A percentile compares a stretch with the other conserved stretches of the same genome.
phyloP scores from a whole-genome alignment of 805 yeast genomes.

The Ogataea sp. region DNA sequence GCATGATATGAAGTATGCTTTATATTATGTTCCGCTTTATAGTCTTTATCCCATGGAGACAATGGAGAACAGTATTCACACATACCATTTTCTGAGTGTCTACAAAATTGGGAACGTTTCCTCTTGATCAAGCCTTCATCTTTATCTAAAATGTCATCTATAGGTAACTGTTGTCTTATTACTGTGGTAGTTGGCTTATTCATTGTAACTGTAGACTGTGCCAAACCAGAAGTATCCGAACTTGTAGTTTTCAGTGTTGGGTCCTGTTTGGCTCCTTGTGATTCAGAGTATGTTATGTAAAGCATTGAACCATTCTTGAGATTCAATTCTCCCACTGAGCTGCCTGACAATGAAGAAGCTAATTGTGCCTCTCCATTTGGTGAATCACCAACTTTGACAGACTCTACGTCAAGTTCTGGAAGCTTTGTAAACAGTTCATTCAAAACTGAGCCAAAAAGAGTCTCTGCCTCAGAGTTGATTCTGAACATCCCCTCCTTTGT shows the following conservation, averaged over 20 bases:
- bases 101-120: constrained; percentile 54
- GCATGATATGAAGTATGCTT: constrained; percentile 89
- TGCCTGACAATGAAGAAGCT: constrained; percentile 22
- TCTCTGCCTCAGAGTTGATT: constrained; percentile 26
- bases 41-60: constrained; percentile 88
- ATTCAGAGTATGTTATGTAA: constrained; percentile 28
- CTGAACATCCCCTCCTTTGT: constrained; percentile 80
- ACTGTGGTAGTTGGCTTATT: constrained; percentile 1
- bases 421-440: constrained; percentile 22
- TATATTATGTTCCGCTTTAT: constrained; percentile 65
- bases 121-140: constrained; percentile 70
- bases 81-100: constrained; percentile 92
- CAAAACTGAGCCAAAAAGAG: constrained; percentile 1
- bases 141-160: constrained; percentile 61
- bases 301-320: constrained; percentile 57
- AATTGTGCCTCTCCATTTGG: constrained; percentile 37
- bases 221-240: not conserved
- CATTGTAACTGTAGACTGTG: not conserved
- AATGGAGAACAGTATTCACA: constrained; percentile 95
- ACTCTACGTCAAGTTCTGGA: constrained; percentile 24
- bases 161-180: constrained; percentile 38
- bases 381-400: constrained; percentile 32
- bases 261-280: not conserved
- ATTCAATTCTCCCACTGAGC: constrained; percentile 33
- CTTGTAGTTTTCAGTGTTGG: not conserved